phyloP scores from a whole-genome alignment of 106 monocot genomes.

The Posidonia australis region DNA sequence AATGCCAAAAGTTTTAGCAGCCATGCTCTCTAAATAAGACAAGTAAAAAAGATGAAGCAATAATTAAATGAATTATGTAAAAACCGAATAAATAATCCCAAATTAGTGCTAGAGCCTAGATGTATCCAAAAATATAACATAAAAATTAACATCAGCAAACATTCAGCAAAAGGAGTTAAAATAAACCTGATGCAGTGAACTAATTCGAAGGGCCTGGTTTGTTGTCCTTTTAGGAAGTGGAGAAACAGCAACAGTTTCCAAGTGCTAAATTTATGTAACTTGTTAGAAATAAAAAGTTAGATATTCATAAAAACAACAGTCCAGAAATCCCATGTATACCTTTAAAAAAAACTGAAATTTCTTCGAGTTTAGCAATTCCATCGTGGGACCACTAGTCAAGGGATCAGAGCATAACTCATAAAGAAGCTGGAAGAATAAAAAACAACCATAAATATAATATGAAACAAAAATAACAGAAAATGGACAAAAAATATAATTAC shows the following conservation, averaged over 20 bases:
- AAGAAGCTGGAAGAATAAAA: slow-evolving; percentile 46
- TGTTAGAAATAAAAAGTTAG: background rate
- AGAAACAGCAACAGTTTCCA: slow-evolving; percentile 42
- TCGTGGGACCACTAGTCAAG: slow-evolving; percentile 48
- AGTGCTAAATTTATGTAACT: slow-evolving; percentile 35
- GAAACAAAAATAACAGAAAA: background rate
- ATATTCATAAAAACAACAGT: background rate
- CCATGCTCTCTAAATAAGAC: slow-evolving; percentile 72
- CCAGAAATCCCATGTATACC: slow-evolving; percentile 22
- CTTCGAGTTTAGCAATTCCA: slow-evolving; percentile 72
- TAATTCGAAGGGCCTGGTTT: slow-evolving; percentile 72
- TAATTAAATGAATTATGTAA: background rate
- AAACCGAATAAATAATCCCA: background rate
- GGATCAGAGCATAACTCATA: slow-evolving; percentile 89
- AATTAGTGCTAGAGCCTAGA: background rate
- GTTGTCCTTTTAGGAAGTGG: slow-evolving; percentile 73
- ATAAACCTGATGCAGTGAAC: slow-evolving; percentile 89
- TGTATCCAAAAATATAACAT: background rate
- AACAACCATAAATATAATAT: background rate
- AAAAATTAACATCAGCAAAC: background rate
- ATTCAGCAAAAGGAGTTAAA: background rate
- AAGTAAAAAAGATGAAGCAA: slow-evolving; percentile 5
- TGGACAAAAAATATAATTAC: slow-evolving; percentile 18
- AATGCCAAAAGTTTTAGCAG: slow-evolving; percentile 76
- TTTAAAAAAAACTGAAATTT: slow-evolving; percentile 79